A percentile compares a stretch with the other conserved stretches of the same genome.
Conservation (phyloP, 2,329 filamentous ascomycete species). For the Hansfordia pulvinata region DNA sequence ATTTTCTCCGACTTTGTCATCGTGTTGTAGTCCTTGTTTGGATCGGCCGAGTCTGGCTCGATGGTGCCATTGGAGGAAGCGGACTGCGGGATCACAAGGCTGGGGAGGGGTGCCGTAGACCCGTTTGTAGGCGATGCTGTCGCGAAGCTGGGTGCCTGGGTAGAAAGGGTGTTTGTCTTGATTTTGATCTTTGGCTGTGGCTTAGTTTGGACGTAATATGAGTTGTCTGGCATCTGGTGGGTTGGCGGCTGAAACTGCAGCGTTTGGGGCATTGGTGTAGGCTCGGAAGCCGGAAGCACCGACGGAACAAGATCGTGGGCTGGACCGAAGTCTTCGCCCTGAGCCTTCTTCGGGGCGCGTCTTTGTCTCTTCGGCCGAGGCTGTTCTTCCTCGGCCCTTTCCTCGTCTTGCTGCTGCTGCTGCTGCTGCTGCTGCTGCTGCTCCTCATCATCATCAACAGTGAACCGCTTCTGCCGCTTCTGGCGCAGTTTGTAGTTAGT, state of each 20-base stretch:
- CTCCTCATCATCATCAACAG: conserved; percentile 29
- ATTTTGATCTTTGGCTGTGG: conserved; percentile 21
- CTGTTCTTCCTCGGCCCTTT: conserved; percentile 18
- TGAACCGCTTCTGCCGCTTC: conserved; percentile 40
- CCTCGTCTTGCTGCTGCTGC: too few relatives aligned
- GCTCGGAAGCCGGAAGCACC: conserved; percentile 3
- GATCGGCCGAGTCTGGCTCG: conserved; percentile 18
- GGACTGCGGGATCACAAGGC: conserved; percentile 2
- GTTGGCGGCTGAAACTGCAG: conserved; percentile 7
- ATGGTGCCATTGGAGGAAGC: conserved; percentile 7
- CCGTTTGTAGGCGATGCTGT: conserved; percentile 4
- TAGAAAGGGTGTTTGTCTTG: conserved; percentile 7
- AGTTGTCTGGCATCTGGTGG: too few relatives aligned
- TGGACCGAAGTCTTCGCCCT: conserved; percentile 8
- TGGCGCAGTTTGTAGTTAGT: conserved; percentile 37
- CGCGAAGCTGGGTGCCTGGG: conserved; percentile 2
- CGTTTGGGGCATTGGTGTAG: conserved; percentile 4
- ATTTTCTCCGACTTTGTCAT: conserved; percentile 56
- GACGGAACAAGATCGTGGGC: conserved; percentile 4
- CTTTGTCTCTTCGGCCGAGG: conserved; percentile 16
- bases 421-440: too few relatives aligned
- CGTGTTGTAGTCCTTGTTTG: conserved; percentile 39
- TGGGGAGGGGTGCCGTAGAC: background rate
- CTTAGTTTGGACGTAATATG: too few relatives aligned
- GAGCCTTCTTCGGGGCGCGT: conserved; percentile 14